Evolutionary conservation across 352 stramenopile genomes (phyloP), one percentile per base, ranked within the genome.

Genomic region (Phytophthora cryptogea): DNA sequence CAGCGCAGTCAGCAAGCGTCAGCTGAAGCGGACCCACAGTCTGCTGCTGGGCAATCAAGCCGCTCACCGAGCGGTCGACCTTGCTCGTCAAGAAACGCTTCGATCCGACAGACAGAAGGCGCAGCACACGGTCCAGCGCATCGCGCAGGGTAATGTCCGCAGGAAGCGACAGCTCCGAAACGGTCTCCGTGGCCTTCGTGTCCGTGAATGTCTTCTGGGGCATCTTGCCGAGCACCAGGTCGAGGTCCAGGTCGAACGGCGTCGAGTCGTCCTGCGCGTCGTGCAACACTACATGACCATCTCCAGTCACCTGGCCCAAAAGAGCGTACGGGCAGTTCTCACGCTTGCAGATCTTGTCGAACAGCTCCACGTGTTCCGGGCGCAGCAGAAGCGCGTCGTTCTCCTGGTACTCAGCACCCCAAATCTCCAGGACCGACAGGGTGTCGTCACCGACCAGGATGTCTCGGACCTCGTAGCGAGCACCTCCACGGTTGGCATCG

Each of bases 351-450:
- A 99, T 98, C 61, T 88, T 83, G 65, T 96, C 71, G 63, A 99
- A 98, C 7, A 98, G 58, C 6, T 95, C 86, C 5, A 88, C 75
- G 57, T 98, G 87, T 43, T 95, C 80, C 6, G 93, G 83, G 44
- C 84, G 81, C 43, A 99, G 89, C 26, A 99, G 75, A 17, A 99
- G 74, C 20, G 94, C 97, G 66, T 99, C 98, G 70, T 99, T 99
- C 74, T 99, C 98, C 81, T 99, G 98, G 79, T 99, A 99, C 86
- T 99, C 98, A 13, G 97, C 96, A 33, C 97, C 97, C 97, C 97
- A 99, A 56, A 99, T 99, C 82, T 99, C 98, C 6, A 99, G 80
- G 27, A 99, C 97, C 9, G 94, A 98, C 17, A 99, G 78, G n/a
- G 97, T 99, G 16, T 98, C 88, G 66, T 99, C 98, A 7, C 98